Evolutionary conservation across 768 basidiomycete species (phyloP).

Genomic region (Ephemerocybe angulata): DNA sequence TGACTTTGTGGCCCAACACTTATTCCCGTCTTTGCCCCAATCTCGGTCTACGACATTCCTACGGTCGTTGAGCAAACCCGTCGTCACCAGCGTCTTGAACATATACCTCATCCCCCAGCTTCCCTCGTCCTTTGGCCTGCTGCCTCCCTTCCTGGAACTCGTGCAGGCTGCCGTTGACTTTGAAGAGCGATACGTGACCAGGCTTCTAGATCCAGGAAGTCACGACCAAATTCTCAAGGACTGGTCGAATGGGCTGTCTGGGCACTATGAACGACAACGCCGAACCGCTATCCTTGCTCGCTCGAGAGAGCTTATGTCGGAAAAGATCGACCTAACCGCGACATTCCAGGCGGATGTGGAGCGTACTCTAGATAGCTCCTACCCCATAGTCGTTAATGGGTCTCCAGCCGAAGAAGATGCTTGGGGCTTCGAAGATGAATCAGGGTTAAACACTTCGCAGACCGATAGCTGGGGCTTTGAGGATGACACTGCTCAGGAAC

Average conservation of each 20-base stretch:
- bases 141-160: constrained; percentile 61
- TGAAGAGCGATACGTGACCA: constrained; percentile 53
- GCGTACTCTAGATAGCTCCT: constrained; percentile 25
- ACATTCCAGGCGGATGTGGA: constrained; percentile 43
- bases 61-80: constrained; percentile 56
- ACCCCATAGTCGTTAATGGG: constrained; percentile 24
- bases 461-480: constrained; percentile 52
- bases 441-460: constrained; percentile 18
- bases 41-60: constrained; percentile 44
- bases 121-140: constrained; percentile 56
- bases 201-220: constrained; percentile 44
- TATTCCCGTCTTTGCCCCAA: constrained; percentile 56
- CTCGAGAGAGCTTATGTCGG: constrained; percentile 54
- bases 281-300: constrained; percentile 61
- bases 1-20: constrained; percentile 55
- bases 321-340: constrained; percentile 31
- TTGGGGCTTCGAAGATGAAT: constrained; percentile 27
- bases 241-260: constrained; percentile 67
- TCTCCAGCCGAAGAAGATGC: constrained; percentile 23
- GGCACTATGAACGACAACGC: constrained; percentile 78
- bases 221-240: constrained; percentile 52
- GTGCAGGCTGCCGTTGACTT: constrained; percentile 58
- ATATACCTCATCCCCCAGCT: constrained; percentile 66
- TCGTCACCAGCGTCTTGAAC: constrained; percentile 58
- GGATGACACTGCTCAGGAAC: constrained; percentile 26